phyloP scores from a whole-genome alignment of 2,329 filamentous ascomycete species.

The Colletotrichum sp. region DNA sequence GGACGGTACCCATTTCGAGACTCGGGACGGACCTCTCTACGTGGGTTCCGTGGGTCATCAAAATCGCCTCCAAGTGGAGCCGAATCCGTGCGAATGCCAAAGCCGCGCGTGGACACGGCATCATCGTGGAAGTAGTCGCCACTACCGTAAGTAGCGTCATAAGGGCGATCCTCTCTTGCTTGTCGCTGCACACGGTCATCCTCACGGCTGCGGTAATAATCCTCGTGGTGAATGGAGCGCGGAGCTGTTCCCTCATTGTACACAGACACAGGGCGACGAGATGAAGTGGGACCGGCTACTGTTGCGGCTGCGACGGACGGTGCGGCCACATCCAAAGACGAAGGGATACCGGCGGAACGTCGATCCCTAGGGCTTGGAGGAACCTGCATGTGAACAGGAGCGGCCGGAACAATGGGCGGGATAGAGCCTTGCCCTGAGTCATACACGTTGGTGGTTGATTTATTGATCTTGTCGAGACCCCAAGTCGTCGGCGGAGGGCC shows the following conservation, averaged over 20 bases:
- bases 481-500: conserved; percentile 73
- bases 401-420: conserved; percentile 41
- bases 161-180: conserved; percentile 44
- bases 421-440: conserved; percentile 55
- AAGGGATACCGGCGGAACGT: conserved; percentile 7
- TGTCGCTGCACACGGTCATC: conserved; percentile 51
- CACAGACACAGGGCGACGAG: conserved; percentile 54
- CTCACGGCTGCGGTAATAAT: conserved; percentile 54
- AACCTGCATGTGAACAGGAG: conserved; percentile 32
- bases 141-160: conserved; percentile 31
- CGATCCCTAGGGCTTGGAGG: conserved; percentile 40
- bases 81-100: conserved; percentile 54
- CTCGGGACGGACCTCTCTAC: conserved; percentile 27
- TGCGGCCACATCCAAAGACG: conserved; percentile 3
- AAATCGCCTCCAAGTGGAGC: conserved; percentile 34
- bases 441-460: conserved; percentile 45
- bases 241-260: conserved; percentile 55
- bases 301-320: conserved; percentile 2
- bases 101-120: conserved; percentile 51
- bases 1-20: conserved; percentile 29
- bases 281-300: conserved; percentile 26
- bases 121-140: conserved; percentile 51
- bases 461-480: conserved; percentile 73
- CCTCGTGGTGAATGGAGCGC: conserved; percentile 49
- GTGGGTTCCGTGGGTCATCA: conserved; percentile 48